A percentile compares a stretch with the other conserved stretches of the same genome.
phyloP scores from a whole-genome alignment of 805 yeast genomes.

The Suhomyces tanzawaensis region DNA sequence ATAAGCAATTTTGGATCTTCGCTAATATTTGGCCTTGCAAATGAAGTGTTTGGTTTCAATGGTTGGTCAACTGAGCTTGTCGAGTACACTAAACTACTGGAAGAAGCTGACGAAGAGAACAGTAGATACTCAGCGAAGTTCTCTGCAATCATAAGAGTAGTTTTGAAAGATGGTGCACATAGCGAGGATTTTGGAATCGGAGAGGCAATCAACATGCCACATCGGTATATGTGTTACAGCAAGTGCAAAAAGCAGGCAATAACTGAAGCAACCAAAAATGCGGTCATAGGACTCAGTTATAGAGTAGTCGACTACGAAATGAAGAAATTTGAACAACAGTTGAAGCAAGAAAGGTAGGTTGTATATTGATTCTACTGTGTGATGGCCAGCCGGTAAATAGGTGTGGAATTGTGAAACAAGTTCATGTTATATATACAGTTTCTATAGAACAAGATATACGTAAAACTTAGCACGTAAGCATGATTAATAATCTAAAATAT shows the following conservation, averaged over 20 bases:
- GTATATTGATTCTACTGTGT: too few relatives aligned
- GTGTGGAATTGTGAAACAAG: too few relatives aligned
- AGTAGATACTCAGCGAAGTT: conserved; percentile 21
- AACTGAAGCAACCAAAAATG: conserved; percentile 44
- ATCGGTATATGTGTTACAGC: conserved; percentile 32
- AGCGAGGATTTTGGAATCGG: conserved; percentile 41
- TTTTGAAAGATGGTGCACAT: conserved; percentile 44
- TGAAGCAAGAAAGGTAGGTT: too few relatives aligned
- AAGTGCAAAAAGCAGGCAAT: conserved; percentile 48
- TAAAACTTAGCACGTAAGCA: too few relatives aligned
- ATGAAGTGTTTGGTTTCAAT: conserved; percentile 52
- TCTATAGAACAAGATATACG: too few relatives aligned
- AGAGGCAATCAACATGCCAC: conserved; percentile 28
- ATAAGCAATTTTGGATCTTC: conserved; percentile 4
- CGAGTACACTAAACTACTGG: conserved; percentile 16
- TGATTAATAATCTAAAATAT: conserved; percentile 60
- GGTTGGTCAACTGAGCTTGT: conserved; percentile 55
- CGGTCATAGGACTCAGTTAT: conserved; percentile 36
- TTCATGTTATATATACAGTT: too few relatives aligned
- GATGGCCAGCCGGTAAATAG: too few relatives aligned
- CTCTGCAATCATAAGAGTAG: conserved; percentile 32
- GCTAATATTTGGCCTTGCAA: conserved; percentile 43
- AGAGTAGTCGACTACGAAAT: conserved; percentile 27
- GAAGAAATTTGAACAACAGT: not conserved
- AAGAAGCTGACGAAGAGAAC: conserved; percentile 21